Evolutionary conservation across 208 protist species (phyloP), one percentile per base, ranked within the genome.

Genomic region (Leishmania tarentolae): DNA sequence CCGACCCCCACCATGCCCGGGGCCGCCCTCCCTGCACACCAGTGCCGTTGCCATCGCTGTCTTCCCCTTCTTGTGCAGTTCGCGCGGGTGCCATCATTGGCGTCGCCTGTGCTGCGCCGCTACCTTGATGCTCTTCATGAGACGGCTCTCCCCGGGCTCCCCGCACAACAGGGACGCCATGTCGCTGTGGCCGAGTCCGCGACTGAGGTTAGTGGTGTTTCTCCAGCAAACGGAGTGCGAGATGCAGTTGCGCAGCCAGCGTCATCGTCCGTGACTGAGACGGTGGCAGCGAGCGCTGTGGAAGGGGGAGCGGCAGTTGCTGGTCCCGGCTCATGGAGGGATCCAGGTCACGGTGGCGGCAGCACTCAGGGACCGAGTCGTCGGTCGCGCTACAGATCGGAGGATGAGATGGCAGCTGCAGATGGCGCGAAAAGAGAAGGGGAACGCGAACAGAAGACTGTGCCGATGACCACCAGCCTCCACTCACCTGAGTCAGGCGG

Each of bases 41-140:
- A n/a, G 9, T 82, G 82, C 40, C 28, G 37, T 2, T 86, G 83
- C 70, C 50, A 76, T 37, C 79, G 72, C 9, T 87, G 84, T 75
- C 59, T 61, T 40, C 80, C 76, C 13, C 59, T 85, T 8, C 73
- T 79, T 61, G 75, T 83, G 61, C 80, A 88, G 50, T 85, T 88
- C 71, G 84, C 84, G 8, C 81, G 83, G 74, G 78, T 89, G 71
- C 68, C 79, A n/a, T 71, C 68, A 13, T 57, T 85, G 77, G 4
- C 66, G 63, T 81, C 70, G 11, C n/a, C 78, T 37, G 69, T 78
- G 53, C 76, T 85, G 5, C 72, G 73, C 8, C 76, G 76, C 21
- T 83, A 83, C 79, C 61, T 87, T 6, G 79, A 81, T 31, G 40
- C 78, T 47, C 76, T 83, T 15, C 78, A 83, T 63, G 68, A 69